Conservation (phyloP, 345 rosid species). For the Pistacia integerrima region DNA sequence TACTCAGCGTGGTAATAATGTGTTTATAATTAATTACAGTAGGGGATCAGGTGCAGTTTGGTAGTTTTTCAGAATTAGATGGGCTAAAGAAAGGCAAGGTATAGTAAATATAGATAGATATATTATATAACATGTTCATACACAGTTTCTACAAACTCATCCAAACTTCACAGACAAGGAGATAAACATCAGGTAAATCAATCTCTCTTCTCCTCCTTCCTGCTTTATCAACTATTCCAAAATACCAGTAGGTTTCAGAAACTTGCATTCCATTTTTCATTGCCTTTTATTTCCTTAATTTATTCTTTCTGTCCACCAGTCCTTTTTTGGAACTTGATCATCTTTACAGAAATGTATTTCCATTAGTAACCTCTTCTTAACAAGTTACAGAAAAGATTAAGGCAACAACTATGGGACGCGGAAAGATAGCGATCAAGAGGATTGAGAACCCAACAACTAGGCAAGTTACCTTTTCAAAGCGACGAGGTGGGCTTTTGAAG, state of each 20-base stretch:
- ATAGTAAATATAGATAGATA: background rate
- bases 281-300: background rate
- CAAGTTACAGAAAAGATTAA: background rate
- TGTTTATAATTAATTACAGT: no score
- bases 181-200: background rate
- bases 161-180: background rate
- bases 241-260: background rate
- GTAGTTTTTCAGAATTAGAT: constrained; percentile 4
- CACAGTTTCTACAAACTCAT: background rate
- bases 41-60: constrained; percentile 6
- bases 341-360: background rate
- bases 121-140: background rate
- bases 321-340: background rate
- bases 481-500: constrained; percentile 46
- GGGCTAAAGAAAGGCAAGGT: background rate
- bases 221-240: background rate
- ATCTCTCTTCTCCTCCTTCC: background rate
- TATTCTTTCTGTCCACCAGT: background rate
- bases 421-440: constrained; percentile 43
- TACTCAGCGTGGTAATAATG: no score
- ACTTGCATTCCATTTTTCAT: background rate
- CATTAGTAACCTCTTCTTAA: background rate
- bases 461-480: constrained; percentile 52
- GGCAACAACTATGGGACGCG: constrained; percentile 37
- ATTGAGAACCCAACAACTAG: constrained; percentile 54